Evolutionary conservation across 176 grass and related monocot genomes (phyloP), one percentile per base, ranked within the genome.

Genomic region (Poa pratensis): DNA sequence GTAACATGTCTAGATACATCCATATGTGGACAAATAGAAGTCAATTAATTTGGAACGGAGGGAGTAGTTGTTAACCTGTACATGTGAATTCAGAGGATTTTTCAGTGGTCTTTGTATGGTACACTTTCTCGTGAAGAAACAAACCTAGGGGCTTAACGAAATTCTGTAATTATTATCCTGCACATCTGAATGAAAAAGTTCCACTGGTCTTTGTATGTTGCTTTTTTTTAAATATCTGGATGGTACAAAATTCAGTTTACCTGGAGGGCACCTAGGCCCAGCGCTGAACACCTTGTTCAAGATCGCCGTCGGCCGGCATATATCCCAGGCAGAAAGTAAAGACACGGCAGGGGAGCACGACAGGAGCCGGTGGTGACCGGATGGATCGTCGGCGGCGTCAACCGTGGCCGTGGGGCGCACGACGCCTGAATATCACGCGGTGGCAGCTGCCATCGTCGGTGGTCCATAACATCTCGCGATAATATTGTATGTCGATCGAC

Each of bases 311-410:
- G 54, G 18, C 54, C 54, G 19, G 54, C 54, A 9, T 57, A 57
- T n/a, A 57, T 57, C 54, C 54, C 57, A 60, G n/a, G 20, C 9
- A 58, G 19, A 20, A 57, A 57, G 54, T n/a, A 42, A n/a, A 54
- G n/a, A 57, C 54, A 57, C 54, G 19, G 20, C 54, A 55, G 52
- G 52, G 52, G 19, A 18, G 14, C 52, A 20, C 52, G 52, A 55
- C 18, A 55, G 52, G 52, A 55, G 63, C 63, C 22, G 58, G 0
- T 16, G 63, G 54, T 61, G 58, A 5, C 66, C 35, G 14, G 69
- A 14, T 3, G 40, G 69, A 27, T 73, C 45, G 69, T 73, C 71
- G 71, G 71, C 43, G 71, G 71, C 71, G 15, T 74, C 23, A 24
- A 10, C 40, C 71, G 20, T 70, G 67, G 3, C 9, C 67, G 15